Conservation (phyloP, 768 basidiomycete species). For the Termitomyces sp. region DNA sequence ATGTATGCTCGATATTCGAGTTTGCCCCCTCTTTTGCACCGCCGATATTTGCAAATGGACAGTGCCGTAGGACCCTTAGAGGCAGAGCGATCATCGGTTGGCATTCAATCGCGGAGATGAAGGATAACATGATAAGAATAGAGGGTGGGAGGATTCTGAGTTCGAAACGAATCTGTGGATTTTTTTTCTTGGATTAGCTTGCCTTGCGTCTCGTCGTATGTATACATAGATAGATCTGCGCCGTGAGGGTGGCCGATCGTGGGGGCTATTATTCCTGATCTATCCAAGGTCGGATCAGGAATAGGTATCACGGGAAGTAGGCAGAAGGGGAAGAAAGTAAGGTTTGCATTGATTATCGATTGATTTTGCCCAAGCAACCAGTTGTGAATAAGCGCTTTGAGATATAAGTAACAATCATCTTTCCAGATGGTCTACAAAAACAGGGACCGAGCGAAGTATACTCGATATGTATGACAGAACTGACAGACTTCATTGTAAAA, state of each 20-base stretch:
- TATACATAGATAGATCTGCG: background rate
- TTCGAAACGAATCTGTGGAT: background rate
- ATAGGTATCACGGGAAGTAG: background rate
- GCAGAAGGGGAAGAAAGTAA: background rate
- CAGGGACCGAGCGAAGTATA: background rate
- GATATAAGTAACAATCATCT: background rate
- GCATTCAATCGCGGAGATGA: conserved; percentile 12
- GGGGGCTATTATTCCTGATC: background rate
- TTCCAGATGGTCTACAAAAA: background rate
- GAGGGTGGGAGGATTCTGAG: background rate
- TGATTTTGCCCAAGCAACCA: conserved; percentile 6
- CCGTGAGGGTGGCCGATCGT: background rate
- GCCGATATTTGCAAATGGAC: background rate
- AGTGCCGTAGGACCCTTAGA: background rate
- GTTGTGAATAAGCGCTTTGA: background rate
- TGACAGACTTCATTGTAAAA: background rate
- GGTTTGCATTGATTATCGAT: conserved; percentile 19
- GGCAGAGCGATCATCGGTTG: conserved; percentile 11
- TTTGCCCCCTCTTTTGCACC: background rate
- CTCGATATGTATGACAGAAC: background rate
- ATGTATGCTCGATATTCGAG: background rate
- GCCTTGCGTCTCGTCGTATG: background rate
- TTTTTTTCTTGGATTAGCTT: background rate
- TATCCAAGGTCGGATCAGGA: background rate
- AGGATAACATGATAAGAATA: background rate